Evolutionary conservation across 441 rosid species (phyloP).

Genomic region (Populus hybrid): DNA sequence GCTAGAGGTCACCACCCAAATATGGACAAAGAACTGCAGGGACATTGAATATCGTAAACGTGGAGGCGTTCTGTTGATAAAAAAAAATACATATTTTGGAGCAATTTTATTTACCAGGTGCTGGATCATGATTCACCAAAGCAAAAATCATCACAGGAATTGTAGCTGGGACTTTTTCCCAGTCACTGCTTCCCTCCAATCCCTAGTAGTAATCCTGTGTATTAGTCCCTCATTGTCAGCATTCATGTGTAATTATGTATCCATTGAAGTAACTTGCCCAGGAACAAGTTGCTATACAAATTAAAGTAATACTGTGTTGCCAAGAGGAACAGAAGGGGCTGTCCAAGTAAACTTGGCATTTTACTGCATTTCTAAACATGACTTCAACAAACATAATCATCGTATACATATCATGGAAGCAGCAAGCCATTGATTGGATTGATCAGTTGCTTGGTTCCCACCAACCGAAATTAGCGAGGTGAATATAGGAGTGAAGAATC

Average conservation of each 20-base stretch:
- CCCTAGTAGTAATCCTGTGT: slow-evolving; percentile 48
- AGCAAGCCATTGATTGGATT: slow-evolving; percentile 55
- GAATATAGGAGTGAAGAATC: slow-evolving; percentile 42
- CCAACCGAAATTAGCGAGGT: slow-evolving; percentile 44
- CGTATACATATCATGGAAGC: slow-evolving; percentile 47
- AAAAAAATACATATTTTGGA: not conserved
- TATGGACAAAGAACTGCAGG: slow-evolving; percentile 61
- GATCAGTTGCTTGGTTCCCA: slow-evolving; percentile 51
- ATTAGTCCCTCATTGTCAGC: not conserved
- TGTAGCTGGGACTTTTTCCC: slow-evolving; percentile 52
- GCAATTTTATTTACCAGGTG: slow-evolving; percentile 39
- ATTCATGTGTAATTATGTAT: not conserved
- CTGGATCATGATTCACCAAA: slow-evolving; percentile 57
- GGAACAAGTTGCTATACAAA: too few relatives aligned
- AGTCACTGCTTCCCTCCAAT: slow-evolving; percentile 37
- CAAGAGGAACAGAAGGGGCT: too few relatives aligned
- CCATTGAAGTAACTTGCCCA: too few relatives aligned
- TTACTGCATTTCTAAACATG: too few relatives aligned
- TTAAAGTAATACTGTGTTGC: too few relatives aligned
- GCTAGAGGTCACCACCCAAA: slow-evolving; percentile 47
- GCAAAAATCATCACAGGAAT: slow-evolving; percentile 58
- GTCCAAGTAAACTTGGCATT: too few relatives aligned
- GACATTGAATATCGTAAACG: not conserved
- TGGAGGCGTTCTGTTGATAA: not conserved
- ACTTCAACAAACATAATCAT: not conserved